These are phyloP conservation scores for Fusarium circinatum DNA, from an alignment of 2,329 filamentous ascomycete genomes.

Conservation along the genomic window DNA sequence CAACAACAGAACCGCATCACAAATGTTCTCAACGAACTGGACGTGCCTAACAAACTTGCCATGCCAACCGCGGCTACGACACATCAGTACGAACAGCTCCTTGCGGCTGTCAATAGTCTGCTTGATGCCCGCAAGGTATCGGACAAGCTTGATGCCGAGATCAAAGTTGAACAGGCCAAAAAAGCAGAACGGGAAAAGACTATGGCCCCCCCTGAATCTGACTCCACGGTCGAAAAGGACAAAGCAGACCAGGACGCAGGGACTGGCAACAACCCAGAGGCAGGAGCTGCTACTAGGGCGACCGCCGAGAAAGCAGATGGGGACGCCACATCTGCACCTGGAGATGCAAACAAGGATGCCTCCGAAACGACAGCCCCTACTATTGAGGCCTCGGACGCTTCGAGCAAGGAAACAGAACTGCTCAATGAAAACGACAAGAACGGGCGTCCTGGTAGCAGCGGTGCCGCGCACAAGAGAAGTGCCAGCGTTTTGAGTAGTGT, in stretches of 20 bases:
- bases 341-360: constrained; percentile 34
- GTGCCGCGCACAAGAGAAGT: constrained; percentile 75
- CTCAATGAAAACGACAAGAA: constrained; percentile 45
- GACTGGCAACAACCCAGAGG: constrained; percentile 25
- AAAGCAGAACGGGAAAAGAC: constrained; percentile 63
- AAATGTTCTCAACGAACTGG: constrained; percentile 76
- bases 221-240: constrained; percentile 33
- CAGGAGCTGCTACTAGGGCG: background rate
- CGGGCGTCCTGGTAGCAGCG: constrained; percentile 52
- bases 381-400: constrained; percentile 17
- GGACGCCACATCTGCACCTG: constrained; percentile 7
- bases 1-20: constrained; percentile 80
- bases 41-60: constrained; percentile 74
- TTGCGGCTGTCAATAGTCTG: constrained; percentile 73
- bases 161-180: constrained; percentile 68
- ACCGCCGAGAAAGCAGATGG: constrained; percentile 24
- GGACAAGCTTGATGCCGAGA: constrained; percentile 80
- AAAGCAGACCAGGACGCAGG: constrained; percentile 13
- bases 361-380: constrained; percentile 13
- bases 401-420: constrained; percentile 29
- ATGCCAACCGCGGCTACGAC: constrained; percentile 81
- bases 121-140: constrained; percentile 78
- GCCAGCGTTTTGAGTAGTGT: constrained; percentile 80
- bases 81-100: constrained; percentile 75
- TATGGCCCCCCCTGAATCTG: constrained; percentile 24